A percentile compares a stretch with the other conserved stretches of the same genome.
Evolutionary conservation across 2,329 filamentous ascomycete species (phyloP).

Genomic region (Seiridium unicorne): DNA sequence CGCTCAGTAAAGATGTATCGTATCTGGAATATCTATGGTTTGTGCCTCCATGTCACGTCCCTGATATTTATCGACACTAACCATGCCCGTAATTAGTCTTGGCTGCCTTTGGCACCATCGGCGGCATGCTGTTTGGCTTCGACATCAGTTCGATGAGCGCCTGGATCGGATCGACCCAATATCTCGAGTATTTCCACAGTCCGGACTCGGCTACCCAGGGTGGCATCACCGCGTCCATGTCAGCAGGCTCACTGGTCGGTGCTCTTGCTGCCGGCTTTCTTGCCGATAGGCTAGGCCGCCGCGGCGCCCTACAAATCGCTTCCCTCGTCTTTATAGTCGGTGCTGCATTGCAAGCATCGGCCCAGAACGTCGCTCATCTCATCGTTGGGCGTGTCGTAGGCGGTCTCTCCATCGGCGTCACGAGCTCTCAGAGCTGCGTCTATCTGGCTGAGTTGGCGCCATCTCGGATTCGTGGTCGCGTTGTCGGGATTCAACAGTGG

Average conservation of each 20-base stretch:
- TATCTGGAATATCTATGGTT: not conserved
- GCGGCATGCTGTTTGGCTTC: slow-evolving; percentile 41
- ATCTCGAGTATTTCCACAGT: slow-evolving; percentile 47
- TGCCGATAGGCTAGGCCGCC: slow-evolving; percentile 42
- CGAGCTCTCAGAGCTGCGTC: slow-evolving; percentile 62
- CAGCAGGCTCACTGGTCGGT: slow-evolving; percentile 46
- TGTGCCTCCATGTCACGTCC: too few species aligned
- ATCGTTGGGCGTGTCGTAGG: slow-evolving; percentile 55
- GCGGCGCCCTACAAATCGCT: slow-evolving; percentile 36
- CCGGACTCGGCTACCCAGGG: slow-evolving; percentile 43
- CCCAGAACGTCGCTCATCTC: slow-evolving; percentile 53
- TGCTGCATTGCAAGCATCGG: slow-evolving; percentile 53
- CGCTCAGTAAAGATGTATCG: not conserved
- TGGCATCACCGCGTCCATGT: slow-evolving; percentile 47
- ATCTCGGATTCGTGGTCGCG: slow-evolving; percentile 52
- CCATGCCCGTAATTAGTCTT: slow-evolving; percentile 21
- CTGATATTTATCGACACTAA: not conserved
- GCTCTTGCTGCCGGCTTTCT: slow-evolving; percentile 41
- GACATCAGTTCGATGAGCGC: slow-evolving; percentile 53
- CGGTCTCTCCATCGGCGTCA: slow-evolving; percentile 62
- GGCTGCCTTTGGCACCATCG: slow-evolving; percentile 38
- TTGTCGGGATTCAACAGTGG: slow-evolving; percentile 71
- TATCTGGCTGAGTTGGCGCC: slow-evolving; percentile 66
- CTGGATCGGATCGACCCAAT: slow-evolving; percentile 47
- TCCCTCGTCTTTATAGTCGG: slow-evolving; percentile 51